Base-by-base conservation (phyloP, 2,329 filamentous ascomycete genomes). In the Alternaria angustiovoidea region DNA sequence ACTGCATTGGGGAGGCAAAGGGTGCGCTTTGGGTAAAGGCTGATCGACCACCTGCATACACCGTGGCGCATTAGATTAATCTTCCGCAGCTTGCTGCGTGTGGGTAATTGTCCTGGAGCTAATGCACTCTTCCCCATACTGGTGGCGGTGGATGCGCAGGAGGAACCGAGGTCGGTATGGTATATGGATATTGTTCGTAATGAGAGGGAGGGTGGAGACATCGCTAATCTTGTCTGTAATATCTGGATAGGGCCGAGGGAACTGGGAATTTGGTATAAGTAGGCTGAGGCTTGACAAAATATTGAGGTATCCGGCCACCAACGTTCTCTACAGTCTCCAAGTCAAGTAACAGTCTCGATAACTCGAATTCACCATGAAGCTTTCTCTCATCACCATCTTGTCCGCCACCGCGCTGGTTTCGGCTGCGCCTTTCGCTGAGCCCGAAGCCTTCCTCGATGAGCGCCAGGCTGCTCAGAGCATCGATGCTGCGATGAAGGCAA, bases 401-500 rank as follows among this genome's bases (percentile, higher is more conserved):
- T 71, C 73, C 20, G 72, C 63, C 56, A 72, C 71, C 55, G 69
- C 71, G 47, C 61, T 74, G 49, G 62, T 63, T 26, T 65, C 70
- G 61, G 74, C 75, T 51, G 59, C 68, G 34, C 75, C 74, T 8
- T 61, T 72, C 44, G 64, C 73, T 44, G 72, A 76, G 51, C 70
- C 74, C 46, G 72, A 75, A 62, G 59, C 64, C 16, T 16, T 70
- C 3, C 64, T 77, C 32, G 66, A 68, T 41, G 63, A 67, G 39
- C 75, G 75, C 46, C 74, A 78, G 61, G 74, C 75, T 38, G 66
- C 74, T 4, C 65, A 77, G 61, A 88, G 85, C 78, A 82, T 90
- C 66, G 80, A 89, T 73, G 76, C 76, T 54, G 81, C 85, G 24
- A 86, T 90, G 78, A 84, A 86, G 70, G 83, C 84, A 55, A 86